Percentiles rank a stretch among this genome's conserved stretches.
Evolutionary conservation across 108 stramenopile species (phyloP).

Genomic region (Discostella stelligeroides): DNA sequence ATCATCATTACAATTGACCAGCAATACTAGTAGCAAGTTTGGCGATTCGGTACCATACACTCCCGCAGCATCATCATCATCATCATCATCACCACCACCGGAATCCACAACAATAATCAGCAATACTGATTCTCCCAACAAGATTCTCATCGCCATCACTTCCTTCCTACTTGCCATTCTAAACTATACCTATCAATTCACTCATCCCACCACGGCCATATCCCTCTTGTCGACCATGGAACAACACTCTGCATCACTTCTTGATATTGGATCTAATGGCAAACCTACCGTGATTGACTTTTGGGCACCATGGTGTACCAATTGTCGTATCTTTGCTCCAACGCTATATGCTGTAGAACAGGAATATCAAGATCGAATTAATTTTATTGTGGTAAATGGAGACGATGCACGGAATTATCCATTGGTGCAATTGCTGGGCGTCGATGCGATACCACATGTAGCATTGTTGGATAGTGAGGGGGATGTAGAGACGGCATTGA

Average conservation of each 20-base stretch:
- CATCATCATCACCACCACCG: too few relatives aligned
- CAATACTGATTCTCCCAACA: slow-evolving; percentile 20
- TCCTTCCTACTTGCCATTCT: slow-evolving; percentile 65
- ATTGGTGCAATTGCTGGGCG: slow-evolving; percentile 71
- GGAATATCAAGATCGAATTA: slow-evolving; percentile 68
- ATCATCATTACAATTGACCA: too few relatives aligned
- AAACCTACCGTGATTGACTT: slow-evolving; percentile 84
- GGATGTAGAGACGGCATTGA: slow-evolving; percentile 84
- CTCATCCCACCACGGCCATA: slow-evolving; percentile 73
- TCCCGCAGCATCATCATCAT: background rate
- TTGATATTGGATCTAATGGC: slow-evolving; percentile 65
- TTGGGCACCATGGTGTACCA: slow-evolving; percentile 89
- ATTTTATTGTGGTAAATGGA: slow-evolving; percentile 80
- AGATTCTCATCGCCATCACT: slow-evolving; percentile 59
- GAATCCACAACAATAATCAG: too few relatives aligned
- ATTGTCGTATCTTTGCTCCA: slow-evolving; percentile 73
- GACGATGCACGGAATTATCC: slow-evolving; percentile 66
- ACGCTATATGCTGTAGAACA: slow-evolving; percentile 65
- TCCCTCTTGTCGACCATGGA: slow-evolving; percentile 69
- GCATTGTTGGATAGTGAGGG: slow-evolving; percentile 69
- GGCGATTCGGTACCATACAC: slow-evolving; percentile 12
- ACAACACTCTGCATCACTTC: slow-evolving; percentile 56
- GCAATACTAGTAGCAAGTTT: background rate
- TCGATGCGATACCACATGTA: slow-evolving; percentile 87
- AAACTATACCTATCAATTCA: slow-evolving; percentile 68